Base-by-base conservation (phyloP, 2,329 filamentous ascomycete genomes). In the Mariannaea elegans region DNA sequence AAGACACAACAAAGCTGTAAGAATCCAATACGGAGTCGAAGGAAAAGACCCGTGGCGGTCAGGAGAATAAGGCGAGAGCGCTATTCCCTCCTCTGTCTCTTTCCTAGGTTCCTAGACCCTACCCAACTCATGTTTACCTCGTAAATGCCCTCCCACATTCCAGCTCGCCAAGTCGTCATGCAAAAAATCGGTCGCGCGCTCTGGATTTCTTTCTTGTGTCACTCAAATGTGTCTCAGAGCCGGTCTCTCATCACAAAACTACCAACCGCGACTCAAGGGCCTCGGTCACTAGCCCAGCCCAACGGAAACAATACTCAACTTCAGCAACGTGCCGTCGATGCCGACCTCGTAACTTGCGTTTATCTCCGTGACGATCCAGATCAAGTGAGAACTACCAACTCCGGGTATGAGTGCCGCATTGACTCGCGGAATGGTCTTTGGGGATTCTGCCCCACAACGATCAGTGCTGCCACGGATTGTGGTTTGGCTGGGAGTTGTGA, bases 381-480 rank as follows among this genome's bases (percentile, higher is more conserved):
- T 1, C 58, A 59, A 12, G 51, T 66, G 2, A 68, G 77, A 13
- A 75, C 74, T 0, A 76, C 77, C 0, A 64, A 73, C 5, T 32
- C 61, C 0, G 78, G 75, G 0, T 79, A 65, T 38, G 70, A 76
- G 63, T 79, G 75, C 53, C 74, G 74, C 7, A 67, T 79, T 3
- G 75, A 79, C 42, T 69, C 70, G 1, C 34, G 56, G 4, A 67
- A 75, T 16, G 73, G 69, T 0, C 64, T 80, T 4, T 80, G 77
- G 76, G 77, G 77, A 0, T 76, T 79, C 66, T 80, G 77, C 46
- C 74, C 76, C 1, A 75, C 71, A 0, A 75, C 71, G 0, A 74
- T 79, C 3, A 60, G 74, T 3, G 46, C 65, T 1, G 77, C 76
- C 2, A 71, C 66, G 1, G 76, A 80, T 54, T 81, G 78, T 32